Base-by-base conservation (phyloP, 345 rosid species). In the Heritiera littoralis region DNA sequence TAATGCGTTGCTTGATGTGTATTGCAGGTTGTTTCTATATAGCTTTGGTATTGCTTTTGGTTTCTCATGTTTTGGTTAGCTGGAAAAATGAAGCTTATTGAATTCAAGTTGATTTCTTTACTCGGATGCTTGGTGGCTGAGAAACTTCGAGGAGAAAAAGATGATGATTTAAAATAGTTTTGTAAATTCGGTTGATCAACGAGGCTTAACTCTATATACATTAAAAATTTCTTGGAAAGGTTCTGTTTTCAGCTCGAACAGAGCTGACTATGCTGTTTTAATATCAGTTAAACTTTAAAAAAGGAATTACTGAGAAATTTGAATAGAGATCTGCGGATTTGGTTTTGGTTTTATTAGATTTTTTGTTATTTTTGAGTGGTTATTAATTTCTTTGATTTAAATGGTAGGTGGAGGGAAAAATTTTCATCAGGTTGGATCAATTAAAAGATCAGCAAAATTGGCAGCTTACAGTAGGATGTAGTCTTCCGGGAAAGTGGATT, bases 401-500 rank as follows among this genome's bases (percentile, higher is more conserved):
- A 46, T 73, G 77, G 6, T 86, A 95, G 98, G 88, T 82, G 35
- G 94, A 92, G 79, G 99, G 98, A 49, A 91, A 89, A 86, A 88
- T 93, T n/a, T 87, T 86, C 68, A 84, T 93, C 28, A 77, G 90
- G 86, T 86, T 93, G 41, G 92, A 90, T 66, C 80, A 88, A 79
- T 88, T 60, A 71, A 81, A 87, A 77, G 86, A 80, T 77, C 67
- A 61, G 55, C 70, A 56, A 48, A 78, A 81, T 67, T 92, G 94
- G 95, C 77, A 89, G 86, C 86, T 95, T 56, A 87, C 86, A 7
- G 92, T 95, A 78, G 99, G 99, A 67, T 91, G 97, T 87, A 86
- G 86, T 78, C 84, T 95, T 85, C 89, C 98, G 9, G 99, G 98
- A 55, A 86, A 88, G 86, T 93, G 99, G 99, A 88, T 91, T 82